Conservation (phyloP, 495 filamentous ascomycete genomes). For the Astrothelium subdiscretum region DNA sequence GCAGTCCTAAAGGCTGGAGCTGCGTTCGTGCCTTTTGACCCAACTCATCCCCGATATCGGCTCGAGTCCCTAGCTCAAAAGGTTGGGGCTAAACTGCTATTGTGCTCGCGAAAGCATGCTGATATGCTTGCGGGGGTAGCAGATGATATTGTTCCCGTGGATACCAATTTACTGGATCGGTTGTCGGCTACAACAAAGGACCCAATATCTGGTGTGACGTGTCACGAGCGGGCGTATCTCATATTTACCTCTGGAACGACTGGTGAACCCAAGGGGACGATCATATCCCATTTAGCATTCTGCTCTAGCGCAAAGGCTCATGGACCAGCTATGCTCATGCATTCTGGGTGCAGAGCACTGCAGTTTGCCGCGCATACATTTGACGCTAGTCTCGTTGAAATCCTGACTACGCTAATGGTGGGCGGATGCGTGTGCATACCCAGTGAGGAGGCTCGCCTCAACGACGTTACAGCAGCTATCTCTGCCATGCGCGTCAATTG, state of each 20-base stretch:
- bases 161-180: not conserved
- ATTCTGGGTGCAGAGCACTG: slow-evolving; percentile 33
- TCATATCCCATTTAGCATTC: slow-evolving; percentile 37
- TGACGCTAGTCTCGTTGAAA: slow-evolving; percentile 42
- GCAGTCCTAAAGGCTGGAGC: slow-evolving; percentile 29
- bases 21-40: slow-evolving; percentile 11
- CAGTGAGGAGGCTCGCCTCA: slow-evolving; percentile 43
- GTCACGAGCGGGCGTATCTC: slow-evolving; percentile 33
- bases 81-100: not conserved
- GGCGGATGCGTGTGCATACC: slow-evolving; percentile 54
- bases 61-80: not conserved
- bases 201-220: not conserved
- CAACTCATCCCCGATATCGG: slow-evolving; percentile 14
- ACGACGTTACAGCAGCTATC: slow-evolving; percentile 39
- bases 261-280: slow-evolving; percentile 39
- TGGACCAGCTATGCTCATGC: slow-evolving; percentile 29
- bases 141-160: slow-evolving; percentile 4
- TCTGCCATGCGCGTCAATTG: slow-evolving; percentile 38
- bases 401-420: slow-evolving; percentile 38
- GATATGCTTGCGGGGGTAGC: not conserved
- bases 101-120: not conserved
- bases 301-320: slow-evolving; percentile 38
- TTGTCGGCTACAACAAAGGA: not conserved
- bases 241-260: slow-evolving; percentile 43
- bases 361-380: slow-evolving; percentile 47